Base-by-base conservation (phyloP, 805 yeast genomes). In the Komagataella phaffii region DNA sequence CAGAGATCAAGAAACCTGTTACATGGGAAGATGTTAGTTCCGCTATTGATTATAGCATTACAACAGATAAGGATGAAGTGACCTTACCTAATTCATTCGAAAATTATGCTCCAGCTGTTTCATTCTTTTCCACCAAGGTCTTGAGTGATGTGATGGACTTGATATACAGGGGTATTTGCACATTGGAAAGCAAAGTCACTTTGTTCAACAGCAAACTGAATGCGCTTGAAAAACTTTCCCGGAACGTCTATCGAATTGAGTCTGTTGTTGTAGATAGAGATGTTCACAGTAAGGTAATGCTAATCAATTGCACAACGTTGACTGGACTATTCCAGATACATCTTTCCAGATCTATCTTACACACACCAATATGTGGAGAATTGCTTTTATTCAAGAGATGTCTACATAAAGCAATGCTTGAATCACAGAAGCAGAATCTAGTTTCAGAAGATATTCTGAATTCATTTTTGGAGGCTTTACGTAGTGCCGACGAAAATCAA, bases 81-180 rank as follows among this genome's bases (percentile, higher is more conserved):
- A 30, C 40, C 14, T 8, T 30, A 10, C 40, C n/a, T 3, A 14
- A 10, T 30, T 30, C 40, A 30, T 24, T 24, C 10, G 24, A 23
- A 18, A 44, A 47, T 7, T 56, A 56, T 49, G 71, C 68, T 56
- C 59, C 72, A 1, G 60, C 58, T n/a, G 49, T 61, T 17, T 48
- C 59, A 2, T 63, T 69, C 14, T 24, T 64, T 8, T 60, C 70
- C 1, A 58, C 65, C n/a, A 57, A 56, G 45, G 24, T 58, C 3
- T 52, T 69, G 47, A 71, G 70, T 44, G 67, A 68, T 50, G 54
- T 66, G 6, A 64, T 70, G 68, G 70, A 71, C 52, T 48, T 58
- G 0, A 57, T 69, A 8, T 14, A 30, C 40, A 51, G 61, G 2
- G 49, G 57, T 10, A 64, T 64, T 17, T 57, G 56, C 6, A 50